Conservation (phyloP, 2,329 filamentous ascomycete species). For the Pyricularia grisea region DNA sequence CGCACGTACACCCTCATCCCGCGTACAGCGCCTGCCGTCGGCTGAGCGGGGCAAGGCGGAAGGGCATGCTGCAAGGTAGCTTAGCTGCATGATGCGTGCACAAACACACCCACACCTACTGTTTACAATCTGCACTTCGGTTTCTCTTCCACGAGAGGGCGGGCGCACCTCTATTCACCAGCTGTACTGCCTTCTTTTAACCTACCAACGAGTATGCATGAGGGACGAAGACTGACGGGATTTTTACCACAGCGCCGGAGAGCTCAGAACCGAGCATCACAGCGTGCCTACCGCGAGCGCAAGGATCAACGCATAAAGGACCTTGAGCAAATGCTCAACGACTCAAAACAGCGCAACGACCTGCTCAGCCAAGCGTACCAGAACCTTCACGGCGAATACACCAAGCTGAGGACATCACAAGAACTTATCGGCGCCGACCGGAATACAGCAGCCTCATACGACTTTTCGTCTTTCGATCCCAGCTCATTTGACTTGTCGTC, state of each 20-base stretch:
- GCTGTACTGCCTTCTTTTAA: background rate
- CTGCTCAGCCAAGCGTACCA: constrained; percentile 44
- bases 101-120: background rate
- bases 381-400: constrained; percentile 34
- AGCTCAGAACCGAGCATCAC: constrained; percentile 52
- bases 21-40: background rate
- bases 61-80: background rate
- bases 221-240: background rate
- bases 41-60: background rate
- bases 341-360: constrained; percentile 45
- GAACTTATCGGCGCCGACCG: background rate
- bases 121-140: background rate
- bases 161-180: background rate
- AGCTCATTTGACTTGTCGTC: background rate
- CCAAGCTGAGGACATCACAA: constrained; percentile 19
- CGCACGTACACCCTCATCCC: background rate
- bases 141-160: background rate
- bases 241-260: constrained; percentile 35
- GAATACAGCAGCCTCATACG: background rate
- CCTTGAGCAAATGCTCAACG: constrained; percentile 45
- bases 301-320: constrained; percentile 58
- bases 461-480: background rate
- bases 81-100: background rate
- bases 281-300: constrained; percentile 51
- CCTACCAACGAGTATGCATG: background rate